Evolutionary conservation across 2,329 filamentous ascomycete genomes (phyloP).

Genomic region (Trichoderma cornu-damae): DNA sequence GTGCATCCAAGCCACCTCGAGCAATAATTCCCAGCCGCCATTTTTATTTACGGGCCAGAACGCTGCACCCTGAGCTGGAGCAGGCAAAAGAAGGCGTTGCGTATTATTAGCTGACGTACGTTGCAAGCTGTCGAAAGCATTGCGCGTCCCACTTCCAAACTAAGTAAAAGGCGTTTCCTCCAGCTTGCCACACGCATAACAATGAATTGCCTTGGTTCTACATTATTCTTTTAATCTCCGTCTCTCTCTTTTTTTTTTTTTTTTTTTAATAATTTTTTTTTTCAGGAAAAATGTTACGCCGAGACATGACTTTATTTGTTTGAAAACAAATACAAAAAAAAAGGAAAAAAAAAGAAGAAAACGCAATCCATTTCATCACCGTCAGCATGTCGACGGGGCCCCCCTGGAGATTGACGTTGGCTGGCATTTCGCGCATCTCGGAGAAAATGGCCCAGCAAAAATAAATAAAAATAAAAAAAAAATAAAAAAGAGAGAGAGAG

Average conservation of each 20-base stretch:
- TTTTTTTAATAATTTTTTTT: neutral
- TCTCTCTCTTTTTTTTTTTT: neutral
- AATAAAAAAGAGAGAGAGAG: no score
- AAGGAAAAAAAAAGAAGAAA: neutral
- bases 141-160: slow-evolving; percentile 31
- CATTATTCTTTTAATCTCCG: neutral
- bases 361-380: neutral
- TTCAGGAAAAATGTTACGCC: neutral
- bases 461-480: no score
- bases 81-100: slow-evolving; percentile 15
- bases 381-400: neutral
- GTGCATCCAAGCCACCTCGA: neutral
- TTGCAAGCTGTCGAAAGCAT: slow-evolving; percentile 29
- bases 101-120: slow-evolving; percentile 32
- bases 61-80: neutral
- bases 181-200: slow-evolving; percentile 12
- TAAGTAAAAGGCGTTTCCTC: slow-evolving; percentile 21
- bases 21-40: neutral
- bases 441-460: neutral
- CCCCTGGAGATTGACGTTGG: neutral
- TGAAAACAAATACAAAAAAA: no score
- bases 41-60: neutral
- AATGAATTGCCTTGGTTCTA: no score
- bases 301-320: neutral
- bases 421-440: slow-evolving; percentile 1